phyloP scores from a whole-genome alignment of 2,329 filamentous ascomycete genomes.

The Fusarium sp. region DNA sequence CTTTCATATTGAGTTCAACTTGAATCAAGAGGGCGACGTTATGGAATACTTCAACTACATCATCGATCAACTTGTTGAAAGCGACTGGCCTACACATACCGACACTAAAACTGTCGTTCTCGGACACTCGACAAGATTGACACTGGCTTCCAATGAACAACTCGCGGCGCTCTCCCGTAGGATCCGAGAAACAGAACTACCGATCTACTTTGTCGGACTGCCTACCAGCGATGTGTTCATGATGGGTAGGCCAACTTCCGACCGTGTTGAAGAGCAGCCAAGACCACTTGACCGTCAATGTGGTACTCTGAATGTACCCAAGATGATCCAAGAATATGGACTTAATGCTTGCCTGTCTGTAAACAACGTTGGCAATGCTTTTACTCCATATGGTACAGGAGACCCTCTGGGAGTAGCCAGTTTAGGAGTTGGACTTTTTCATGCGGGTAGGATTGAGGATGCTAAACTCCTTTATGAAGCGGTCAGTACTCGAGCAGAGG shows the following conservation, averaged over 20 bases:
- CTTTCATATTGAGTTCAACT: constrained; percentile 16
- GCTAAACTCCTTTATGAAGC: constrained; percentile 3
- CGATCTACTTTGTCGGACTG: constrained; percentile 1
- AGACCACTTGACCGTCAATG: constrained; percentile 9
- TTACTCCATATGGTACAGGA: constrained; percentile 3
- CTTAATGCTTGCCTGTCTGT: neutral
- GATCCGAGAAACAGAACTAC: neutral
- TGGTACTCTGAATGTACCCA: constrained; percentile 10
- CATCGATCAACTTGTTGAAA: neutral
- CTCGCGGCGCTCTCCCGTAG: neutral
- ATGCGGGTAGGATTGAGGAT: constrained; percentile 5
- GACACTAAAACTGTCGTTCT: constrained; percentile 4
- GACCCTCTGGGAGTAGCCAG: constrained; percentile 10
- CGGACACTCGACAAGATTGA: constrained; percentile 12
- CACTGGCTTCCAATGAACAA: neutral
- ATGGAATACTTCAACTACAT: constrained; percentile 5
- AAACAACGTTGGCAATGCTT: constrained; percentile 9
- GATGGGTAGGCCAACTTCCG: constrained; percentile 1
- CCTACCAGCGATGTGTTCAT: constrained; percentile 20
- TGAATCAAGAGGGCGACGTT: accelerated
- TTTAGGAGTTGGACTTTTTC: constrained; percentile 5
- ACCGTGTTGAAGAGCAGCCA: accelerated
- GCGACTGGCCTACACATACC: neutral
- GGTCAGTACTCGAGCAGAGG: constrained; percentile 4
- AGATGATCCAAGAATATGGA: constrained; percentile 4